Evolutionary conservation across 192 early-diverging fungal genomes (phyloP).

Genomic region (Coemansia sp.): DNA sequence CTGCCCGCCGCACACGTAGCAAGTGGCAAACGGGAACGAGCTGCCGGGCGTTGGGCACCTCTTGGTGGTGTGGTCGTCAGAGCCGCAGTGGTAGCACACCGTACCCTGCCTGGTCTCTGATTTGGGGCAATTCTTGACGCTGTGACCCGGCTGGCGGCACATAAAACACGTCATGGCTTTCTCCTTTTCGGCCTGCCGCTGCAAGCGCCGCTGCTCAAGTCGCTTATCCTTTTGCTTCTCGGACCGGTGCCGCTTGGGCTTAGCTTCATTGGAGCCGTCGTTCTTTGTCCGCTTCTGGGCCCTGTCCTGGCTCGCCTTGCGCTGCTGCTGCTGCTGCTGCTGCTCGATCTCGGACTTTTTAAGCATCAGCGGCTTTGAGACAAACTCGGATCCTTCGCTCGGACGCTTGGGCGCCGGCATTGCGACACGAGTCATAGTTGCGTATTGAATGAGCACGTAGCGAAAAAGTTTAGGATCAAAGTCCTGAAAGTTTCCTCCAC

Average conservation of each 20-base stretch:
- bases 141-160: slow-evolving; percentile 81
- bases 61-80: slow-evolving; percentile 76
- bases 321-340: slow-evolving; percentile 6
- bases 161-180: slow-evolving; percentile 67
- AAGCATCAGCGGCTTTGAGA: slow-evolving; percentile 46
- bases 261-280: not conserved
- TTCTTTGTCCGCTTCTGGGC: slow-evolving; percentile 18
- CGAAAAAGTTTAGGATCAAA: no score
- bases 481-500: no score
- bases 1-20: slow-evolving; percentile 79
- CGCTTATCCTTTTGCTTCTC: slow-evolving; percentile 22
- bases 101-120: slow-evolving; percentile 49
- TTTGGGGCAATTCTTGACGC: slow-evolving; percentile 76
- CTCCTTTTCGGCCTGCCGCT: slow-evolving; percentile 35
- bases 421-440: slow-evolving; percentile 57
- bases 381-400: slow-evolving; percentile 49
- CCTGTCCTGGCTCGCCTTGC: slow-evolving; percentile 3
- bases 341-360: slow-evolving; percentile 48
- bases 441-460: not conserved
- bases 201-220: slow-evolving; percentile 26
- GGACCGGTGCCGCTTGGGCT: slow-evolving; percentile 11
- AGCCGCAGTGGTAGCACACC: slow-evolving; percentile 89
- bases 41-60: slow-evolving; percentile 60
- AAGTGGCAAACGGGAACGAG: slow-evolving; percentile 72
- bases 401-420: slow-evolving; percentile 56